Percentiles rank a stretch among this genome's conserved stretches.
phyloP scores from a whole-genome alignment of 441 rosid genomes.

The Brassica hybrid region DNA sequence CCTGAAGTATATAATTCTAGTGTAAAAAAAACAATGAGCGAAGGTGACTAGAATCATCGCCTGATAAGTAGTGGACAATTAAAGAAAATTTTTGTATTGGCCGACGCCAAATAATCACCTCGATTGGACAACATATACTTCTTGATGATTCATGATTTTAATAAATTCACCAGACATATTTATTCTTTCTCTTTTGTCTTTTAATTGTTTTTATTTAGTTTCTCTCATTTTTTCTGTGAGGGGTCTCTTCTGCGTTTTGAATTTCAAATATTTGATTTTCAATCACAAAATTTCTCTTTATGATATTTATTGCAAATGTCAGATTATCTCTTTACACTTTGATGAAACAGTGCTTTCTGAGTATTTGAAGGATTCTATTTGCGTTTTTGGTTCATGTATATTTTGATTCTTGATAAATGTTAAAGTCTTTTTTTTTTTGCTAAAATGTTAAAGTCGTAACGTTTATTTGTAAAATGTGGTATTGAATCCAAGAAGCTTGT shows the following conservation, averaged over 20 bases:
- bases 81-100: too few relatives aligned
- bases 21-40: too few relatives aligned
- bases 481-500: background rate
- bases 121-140: too few relatives aligned
- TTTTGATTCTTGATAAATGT: background rate
- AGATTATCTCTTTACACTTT: background rate
- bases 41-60: too few relatives aligned
- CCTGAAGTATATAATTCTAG: too few relatives aligned
- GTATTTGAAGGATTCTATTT: background rate
- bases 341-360: background rate
- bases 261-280: constrained; percentile 1
- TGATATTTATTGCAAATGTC: background rate
- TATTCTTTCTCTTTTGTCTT: background rate
- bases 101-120: too few relatives aligned
- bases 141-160: too few relatives aligned
- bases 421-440: background rate
- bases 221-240: background rate
- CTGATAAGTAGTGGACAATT: too few relatives aligned
- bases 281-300: background rate
- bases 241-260: constrained; percentile 2
- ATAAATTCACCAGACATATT: too few relatives aligned
- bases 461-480: background rate
- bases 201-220: background rate
- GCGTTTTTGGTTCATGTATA: background rate
- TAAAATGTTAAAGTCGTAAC: background rate